These are phyloP conservation scores for Phytophthora kernoviae DNA, from an alignment of 352 stramenopile species.

Conservation along the genomic window DNA sequence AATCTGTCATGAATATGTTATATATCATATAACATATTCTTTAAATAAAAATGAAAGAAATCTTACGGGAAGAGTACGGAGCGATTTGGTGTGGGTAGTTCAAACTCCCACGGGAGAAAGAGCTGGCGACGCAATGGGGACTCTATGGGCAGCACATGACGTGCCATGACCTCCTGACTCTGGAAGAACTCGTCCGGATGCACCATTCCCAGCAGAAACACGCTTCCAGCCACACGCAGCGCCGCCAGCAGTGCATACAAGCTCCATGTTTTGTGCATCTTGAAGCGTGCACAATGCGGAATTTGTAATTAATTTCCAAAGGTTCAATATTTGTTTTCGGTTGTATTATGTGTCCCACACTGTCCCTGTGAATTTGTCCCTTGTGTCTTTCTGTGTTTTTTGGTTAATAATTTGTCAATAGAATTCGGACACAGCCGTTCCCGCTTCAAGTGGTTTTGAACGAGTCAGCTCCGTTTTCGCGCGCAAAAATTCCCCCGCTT, in stretches of 20 bases:
- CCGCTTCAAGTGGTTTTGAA: neutral
- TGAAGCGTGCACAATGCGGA: neutral
- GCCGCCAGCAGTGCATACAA: constrained; percentile 43
- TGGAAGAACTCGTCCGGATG: constrained; percentile 90
- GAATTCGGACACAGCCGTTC: neutral
- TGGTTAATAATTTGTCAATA: too few species aligned
- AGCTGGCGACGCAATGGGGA: constrained; percentile 36
- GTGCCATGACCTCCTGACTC: constrained; percentile 84
- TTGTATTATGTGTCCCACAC: too few species aligned
- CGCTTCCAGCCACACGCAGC: constrained; percentile 40
- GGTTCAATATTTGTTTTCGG: constrained; percentile 4
- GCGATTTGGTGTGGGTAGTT: constrained; percentile 62
- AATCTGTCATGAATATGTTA: constrained; percentile 33
- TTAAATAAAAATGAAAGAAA: constrained; percentile 1
- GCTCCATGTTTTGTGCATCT: constrained; percentile 2
- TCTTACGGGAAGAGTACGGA: constrained; percentile 78
- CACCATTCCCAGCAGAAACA: constrained; percentile 61
- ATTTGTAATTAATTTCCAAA: neutral
- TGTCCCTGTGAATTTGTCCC: too few species aligned
- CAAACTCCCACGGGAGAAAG: constrained; percentile 80
- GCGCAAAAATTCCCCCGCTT: constrained; percentile 12
- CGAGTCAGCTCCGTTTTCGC: constrained; percentile 7
- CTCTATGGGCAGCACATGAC: constrained; percentile 37
- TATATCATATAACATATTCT: constrained; percentile 12
- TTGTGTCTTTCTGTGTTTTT: too few species aligned